Base-by-base conservation (phyloP, 257 asterid species). In the Nicotiana noctiflora region DNA sequence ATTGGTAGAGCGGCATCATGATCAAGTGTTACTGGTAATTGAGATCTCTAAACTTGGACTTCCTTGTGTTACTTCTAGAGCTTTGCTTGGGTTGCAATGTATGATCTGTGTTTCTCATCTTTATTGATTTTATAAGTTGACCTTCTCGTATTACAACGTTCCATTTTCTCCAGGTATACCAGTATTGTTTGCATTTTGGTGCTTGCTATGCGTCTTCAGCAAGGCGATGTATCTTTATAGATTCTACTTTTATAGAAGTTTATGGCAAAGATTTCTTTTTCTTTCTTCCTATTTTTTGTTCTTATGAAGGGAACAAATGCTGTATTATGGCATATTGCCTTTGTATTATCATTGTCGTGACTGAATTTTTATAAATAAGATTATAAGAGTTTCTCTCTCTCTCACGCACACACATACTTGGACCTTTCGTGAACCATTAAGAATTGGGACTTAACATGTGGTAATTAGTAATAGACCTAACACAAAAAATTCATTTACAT, bases 311-410 rank as follows among this genome's bases (percentile, higher is more conserved):
- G 6, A 68, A 44, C 57, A 72, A 55, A 23, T 72, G 60, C 2
- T 72, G 78, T 72, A 72, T 46, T 49, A 59, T 79, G 65, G 87
- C 82, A 13, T 46, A 59, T 8, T 76, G 74, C 84, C 85, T 82
- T 74, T 37, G 62, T 83, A 79, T 81, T 80, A 18, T 49, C 60
- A 14, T 23, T 72, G 61, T 23, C 60, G 9, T 13, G 82, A 78
- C 82, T 84, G 77, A 75, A 77, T 62, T 82, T 60, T 68, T 37
- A 44, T 80, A 64, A 81, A 79, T 79, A 32, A 79, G 40, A 70
- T 74, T 37, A 32, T 14, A 84, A 8, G 53, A 81, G 60, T 83
- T 13, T 27, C 2, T 14, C 3, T 19, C 19, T 40, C 53, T 0
- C 53, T 18, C 7, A 4, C 17, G 19, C 61, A 56, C 11, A 55